Evolutionary conservation across 345 rosid genomes (phyloP), one percentile per base, ranked within the genome.

Genomic region (Salix brachista): DNA sequence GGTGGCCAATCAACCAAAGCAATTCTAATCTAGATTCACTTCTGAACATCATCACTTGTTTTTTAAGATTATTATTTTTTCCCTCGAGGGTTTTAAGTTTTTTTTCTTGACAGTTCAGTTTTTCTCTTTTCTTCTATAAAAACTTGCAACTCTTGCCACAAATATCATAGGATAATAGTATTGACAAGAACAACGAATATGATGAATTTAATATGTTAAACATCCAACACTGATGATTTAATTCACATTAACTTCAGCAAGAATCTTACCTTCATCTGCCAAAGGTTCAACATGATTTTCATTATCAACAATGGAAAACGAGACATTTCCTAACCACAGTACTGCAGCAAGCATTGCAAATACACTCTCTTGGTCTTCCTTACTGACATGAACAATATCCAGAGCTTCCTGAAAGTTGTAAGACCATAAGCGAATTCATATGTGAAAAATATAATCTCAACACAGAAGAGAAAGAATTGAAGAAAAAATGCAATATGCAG

Each of bases 301-400:
- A 84, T 90, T 93, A 86, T 96, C 99, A 77, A 90, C 86, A 69
- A 88, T 67, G 13, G 88, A 77, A 84, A 96, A 93, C 17, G 94
- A 89, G 84, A 92, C 82, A 76, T 96, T 91, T 87, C 99, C 99
- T 70, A 96, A 83, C 98, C 99, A 96, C 73, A 96, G 70, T n/a
- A 96, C 98, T 50, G 99, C 98, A 80, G 99, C 90, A 79, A 96
- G 93, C 97, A 93, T 93, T 72, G 98, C 91, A 75, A 93, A 96
- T 11, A 92, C 96, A 84, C 89, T 91, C 74, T 96, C 98, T 79
- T 96, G 99, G 85, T 96, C 94, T 84, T 92, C 97, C 87, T 90
- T 88, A 90, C 90, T 92, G 73, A 93, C 92, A 85, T 96, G 99
- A 80, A 96, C 99, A 87, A 88, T 78, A 85, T 96, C 93, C 76